phyloP scores from a whole-genome alignment of 352 stramenopile genomes.

The Globisporangium echinulatum region DNA sequence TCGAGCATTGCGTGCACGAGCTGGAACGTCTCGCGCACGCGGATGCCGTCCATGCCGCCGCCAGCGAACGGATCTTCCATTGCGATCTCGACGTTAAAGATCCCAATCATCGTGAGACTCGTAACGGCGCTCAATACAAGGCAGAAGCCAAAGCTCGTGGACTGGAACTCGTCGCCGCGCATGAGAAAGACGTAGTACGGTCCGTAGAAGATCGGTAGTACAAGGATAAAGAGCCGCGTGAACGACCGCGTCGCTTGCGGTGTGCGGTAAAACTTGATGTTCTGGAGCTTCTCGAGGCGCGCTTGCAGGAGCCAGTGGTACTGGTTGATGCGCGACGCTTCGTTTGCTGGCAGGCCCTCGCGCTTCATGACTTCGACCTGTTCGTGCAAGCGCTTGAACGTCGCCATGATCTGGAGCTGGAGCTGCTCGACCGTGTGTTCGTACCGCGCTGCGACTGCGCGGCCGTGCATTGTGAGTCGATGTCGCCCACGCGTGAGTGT shows the following conservation, averaged over 20 bases:
- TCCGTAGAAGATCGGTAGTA: slow-evolving; percentile 80
- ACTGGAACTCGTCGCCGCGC: slow-evolving; percentile 37
- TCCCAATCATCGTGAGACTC: slow-evolving; percentile 80
- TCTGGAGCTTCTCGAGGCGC: slow-evolving; percentile 76
- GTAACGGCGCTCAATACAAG: slow-evolving; percentile 68
- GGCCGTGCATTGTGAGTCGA: slow-evolving; percentile 48
- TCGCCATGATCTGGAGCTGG: slow-evolving; percentile 50
- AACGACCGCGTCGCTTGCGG: slow-evolving; percentile 83
- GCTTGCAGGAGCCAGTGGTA: slow-evolving; percentile 84
- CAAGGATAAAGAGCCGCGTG: slow-evolving; percentile 77
- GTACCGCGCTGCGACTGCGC: slow-evolving; percentile 38
- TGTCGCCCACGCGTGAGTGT: slow-evolving; percentile 68
- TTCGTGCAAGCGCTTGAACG: slow-evolving; percentile 53
- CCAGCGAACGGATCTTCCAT: slow-evolving; percentile 82
- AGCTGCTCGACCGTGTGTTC: slow-evolving; percentile 29
- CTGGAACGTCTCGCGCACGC: slow-evolving; percentile 44
- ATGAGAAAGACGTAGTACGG: slow-evolving; percentile 85
- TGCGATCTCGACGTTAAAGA: slow-evolving; percentile 81
- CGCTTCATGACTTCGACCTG: slow-evolving; percentile 78
- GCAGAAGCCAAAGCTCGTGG: slow-evolving; percentile 73
- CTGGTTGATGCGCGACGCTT: slow-evolving; percentile 85
- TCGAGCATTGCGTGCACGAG: slow-evolving; percentile 53
- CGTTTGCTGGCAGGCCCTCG: slow-evolving; percentile 65
- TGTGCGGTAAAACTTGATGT: slow-evolving; percentile 86
- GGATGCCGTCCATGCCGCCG: slow-evolving; percentile 61